phyloP scores from a whole-genome alignment of 257 asterid genomes.

The Plantago major region DNA sequence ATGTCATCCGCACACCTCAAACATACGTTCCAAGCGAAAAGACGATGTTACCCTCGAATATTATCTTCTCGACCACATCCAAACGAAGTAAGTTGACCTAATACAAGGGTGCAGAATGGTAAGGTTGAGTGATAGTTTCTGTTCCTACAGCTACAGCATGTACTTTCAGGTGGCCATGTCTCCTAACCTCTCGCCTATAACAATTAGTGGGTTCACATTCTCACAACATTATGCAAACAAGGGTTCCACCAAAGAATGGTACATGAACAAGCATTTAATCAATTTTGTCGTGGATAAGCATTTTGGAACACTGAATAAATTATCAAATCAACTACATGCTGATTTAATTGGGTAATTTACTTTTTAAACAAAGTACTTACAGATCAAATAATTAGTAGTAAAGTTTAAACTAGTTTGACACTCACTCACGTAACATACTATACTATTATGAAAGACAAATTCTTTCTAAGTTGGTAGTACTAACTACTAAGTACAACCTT shows the following conservation, averaged over 20 bases:
- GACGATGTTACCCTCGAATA: background rate
- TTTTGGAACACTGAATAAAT: background rate
- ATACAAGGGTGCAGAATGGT: background rate
- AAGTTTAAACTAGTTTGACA: no score
- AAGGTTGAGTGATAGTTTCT: conserved; percentile 9
- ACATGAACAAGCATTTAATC: conserved; percentile 8
- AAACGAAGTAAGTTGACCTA: conserved; percentile 14
- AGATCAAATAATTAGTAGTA: no score
- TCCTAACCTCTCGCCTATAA: conserved; percentile 24
- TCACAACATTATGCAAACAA: background rate
- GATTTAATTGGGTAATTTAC: no score
- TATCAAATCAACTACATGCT: no score
- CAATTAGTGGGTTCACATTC: background rate
- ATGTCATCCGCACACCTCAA: background rate
- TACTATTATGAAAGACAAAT: no score
- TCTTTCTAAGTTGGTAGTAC: no score
- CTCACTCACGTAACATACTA: no score
- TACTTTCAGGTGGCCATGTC: conserved; percentile 21
- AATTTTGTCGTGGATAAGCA: conserved; percentile 25
- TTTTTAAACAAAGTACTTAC: no score
- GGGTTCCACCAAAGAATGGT: conserved; percentile 21
- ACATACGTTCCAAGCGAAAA: background rate
- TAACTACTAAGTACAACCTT: no score
- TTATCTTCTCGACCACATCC: conserved; percentile 1
- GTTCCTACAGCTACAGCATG: conserved; percentile 14